Percentiles rank a stretch among this genome's conserved stretches.
Conservation (phyloP, 208 protist genomes). For the Crithidia expoeki region DNA sequence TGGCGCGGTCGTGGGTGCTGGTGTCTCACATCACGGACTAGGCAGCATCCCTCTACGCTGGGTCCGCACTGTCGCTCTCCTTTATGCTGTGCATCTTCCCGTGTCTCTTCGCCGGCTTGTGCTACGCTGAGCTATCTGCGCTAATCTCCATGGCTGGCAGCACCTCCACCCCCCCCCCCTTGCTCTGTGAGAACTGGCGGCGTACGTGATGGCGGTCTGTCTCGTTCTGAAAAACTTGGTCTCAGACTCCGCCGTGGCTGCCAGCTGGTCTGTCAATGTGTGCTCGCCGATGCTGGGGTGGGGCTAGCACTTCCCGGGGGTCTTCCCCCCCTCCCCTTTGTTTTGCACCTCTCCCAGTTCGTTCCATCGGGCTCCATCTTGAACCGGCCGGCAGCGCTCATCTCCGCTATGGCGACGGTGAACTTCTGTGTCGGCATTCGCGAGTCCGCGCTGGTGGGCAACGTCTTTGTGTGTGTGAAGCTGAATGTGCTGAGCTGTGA, state of each 20-base stretch:
- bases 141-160: conserved; percentile 22
- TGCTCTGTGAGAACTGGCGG: conserved; percentile 16
- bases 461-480: conserved; percentile 24
- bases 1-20: conserved; percentile 15
- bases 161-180: conserved; percentile 26
- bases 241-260: conserved; percentile 22
- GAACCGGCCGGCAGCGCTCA: conserved; percentile 21
- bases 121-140: conserved; percentile 22
- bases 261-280: conserved; percentile 29
- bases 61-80: conserved; percentile 14
- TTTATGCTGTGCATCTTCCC: conserved; percentile 30
- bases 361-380: conserved; percentile 12
- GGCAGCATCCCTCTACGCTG: conserved; percentile 21
- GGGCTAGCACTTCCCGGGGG: conserved; percentile 18
- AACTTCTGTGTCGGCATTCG: conserved; percentile 22
- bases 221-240: conserved; percentile 24
- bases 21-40: conserved; percentile 28
- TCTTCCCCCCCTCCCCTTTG: conserved; percentile 9
- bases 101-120: conserved; percentile 24
- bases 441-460: conserved; percentile 26
- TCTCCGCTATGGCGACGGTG: conserved; percentile 20
- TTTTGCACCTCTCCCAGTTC: conserved; percentile 7
- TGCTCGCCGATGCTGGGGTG: conserved; percentile 24
- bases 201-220: conserved; percentile 30
- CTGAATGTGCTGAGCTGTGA: conserved; percentile 25